Percentiles rank a stretch among this genome's conserved stretches.
Evolutionary conservation across 2,329 filamentous ascomycete species (phyloP).

Genomic region (Botrytis porri): DNA sequence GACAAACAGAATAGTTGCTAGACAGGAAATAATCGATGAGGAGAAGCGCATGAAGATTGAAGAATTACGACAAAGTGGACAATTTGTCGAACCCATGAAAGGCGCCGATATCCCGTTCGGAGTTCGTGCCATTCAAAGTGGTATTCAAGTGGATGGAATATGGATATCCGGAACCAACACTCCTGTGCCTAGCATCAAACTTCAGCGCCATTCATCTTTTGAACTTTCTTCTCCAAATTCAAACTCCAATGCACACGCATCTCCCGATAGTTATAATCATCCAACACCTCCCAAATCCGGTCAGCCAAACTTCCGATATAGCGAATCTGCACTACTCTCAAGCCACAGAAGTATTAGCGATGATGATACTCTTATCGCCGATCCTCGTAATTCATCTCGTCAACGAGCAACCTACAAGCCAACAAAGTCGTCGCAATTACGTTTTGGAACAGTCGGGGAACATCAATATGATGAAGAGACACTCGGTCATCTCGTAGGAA

Average conservation of each 20-base stretch:
- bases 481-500: constrained; percentile 32
- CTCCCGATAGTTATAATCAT: constrained; percentile 2
- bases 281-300: not conserved
- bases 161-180: constrained; percentile 52
- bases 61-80: constrained; percentile 54
- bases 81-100: constrained; percentile 34
- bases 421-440: constrained; percentile 37
- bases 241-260: constrained; percentile 10
- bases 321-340: constrained; percentile 9
- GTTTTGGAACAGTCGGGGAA: constrained; percentile 35
- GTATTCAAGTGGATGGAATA: constrained; percentile 81
- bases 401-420: constrained; percentile 36
- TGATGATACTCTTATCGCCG: constrained; percentile 11
- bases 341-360: constrained; percentile 15
- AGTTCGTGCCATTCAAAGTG: constrained; percentile 77
- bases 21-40: constrained; percentile 62
- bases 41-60: constrained; percentile 56
- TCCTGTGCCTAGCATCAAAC: constrained; percentile 29
- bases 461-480: constrained; percentile 32
- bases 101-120: constrained; percentile 76
- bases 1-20: constrained; percentile 53
- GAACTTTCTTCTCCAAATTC: constrained; percentile 10
- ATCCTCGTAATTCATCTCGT: constrained; percentile 17
- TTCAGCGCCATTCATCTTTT: constrained; percentile 23
- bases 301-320: constrained; percentile 8